Base-by-base conservation (phyloP, 345 rosid species). In the Toxicodendron radicans region DNA sequence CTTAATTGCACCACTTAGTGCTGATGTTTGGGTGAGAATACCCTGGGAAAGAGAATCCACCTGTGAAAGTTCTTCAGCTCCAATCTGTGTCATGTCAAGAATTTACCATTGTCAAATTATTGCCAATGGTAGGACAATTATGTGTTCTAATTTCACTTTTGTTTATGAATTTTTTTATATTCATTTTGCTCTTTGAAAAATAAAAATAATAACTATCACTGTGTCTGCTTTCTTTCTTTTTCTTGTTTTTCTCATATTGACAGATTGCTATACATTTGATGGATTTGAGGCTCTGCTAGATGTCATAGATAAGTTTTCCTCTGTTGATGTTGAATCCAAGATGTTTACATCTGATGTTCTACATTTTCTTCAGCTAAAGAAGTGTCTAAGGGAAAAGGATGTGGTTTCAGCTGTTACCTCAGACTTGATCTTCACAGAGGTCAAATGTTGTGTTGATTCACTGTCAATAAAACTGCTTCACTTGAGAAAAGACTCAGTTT, bases 1-100 rank as follows among this genome's bases (percentile, higher is more conserved):
- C 54, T 80, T 94, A 73, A 85, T 88, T 70, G 71, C 86, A 45
- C 87, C 88, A 9, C 64, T 87, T 46, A 78, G 77, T 84, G 97
- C 87, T 58, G 95, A 92, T 76, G 77, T 87, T 27, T 91, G 98
- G 98, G 84, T 92, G 70, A 84, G 91, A 81, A 80, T 94, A 78
- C 95, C 97, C 49, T 76, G 81, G 73, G 85, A 86, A 77, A 68
- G 35, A 66, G 79, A 76, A 63, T 62, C 65, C 17, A 13, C 52
- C 53, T 41, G 59, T 73, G 82, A 68, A 58, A 80, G 75, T 45
- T 82, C 78, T 74, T 80, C 82, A 6, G 78, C 75, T 72, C 63
- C 81, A 68, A 75, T 78, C 24, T 86, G 93, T 82, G 73, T 91
- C 72, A 94, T 92, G 97, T 85, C 84, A 78, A 88, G 82, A 78